Base-by-base conservation (phyloP, 371 early-diverging fungal genomes). In the Blastocladiella emersonii region DNA sequence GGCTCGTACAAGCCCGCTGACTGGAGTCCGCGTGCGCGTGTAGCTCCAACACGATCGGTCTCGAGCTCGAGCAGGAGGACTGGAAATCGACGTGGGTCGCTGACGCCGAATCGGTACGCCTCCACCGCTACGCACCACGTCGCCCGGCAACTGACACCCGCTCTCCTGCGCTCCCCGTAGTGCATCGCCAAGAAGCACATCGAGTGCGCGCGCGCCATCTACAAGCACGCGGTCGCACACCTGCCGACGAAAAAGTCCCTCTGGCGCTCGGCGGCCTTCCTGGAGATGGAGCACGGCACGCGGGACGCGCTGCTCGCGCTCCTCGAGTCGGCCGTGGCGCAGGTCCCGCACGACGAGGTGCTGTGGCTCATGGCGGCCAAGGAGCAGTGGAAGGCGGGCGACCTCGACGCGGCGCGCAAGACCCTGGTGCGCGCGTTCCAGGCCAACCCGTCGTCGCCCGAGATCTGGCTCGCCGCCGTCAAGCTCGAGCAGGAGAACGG, bases 301-400 rank as follows among this genome's bases (percentile, higher is more conserved):
- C 62, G 79, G 0, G 86, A 82, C 49, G 82, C 84, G 15, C 70
- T 93, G 62, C 91, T 90, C 56, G 86, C 85, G 59, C 62, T 95
- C 45, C 70, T 97, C 37, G 80, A 84, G 43, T 87, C 89, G 21
- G 91, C 94, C 3, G 92, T 93, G 56, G 82, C 79, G 57, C 84
- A 86, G 66, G 93, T 92, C 71, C 98, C 96, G 48, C 89, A 91
- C 61, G 89, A 89, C 13, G 95, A 97, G 73, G 81, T 89, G 0
- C 77, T 96, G 49, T 97, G 96, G 96, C 82, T 97, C 34, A 94
- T 96, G 91, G 87, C 85, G 0, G 98, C 98, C 57, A 93, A 95
- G 70, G 92, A 93, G 65, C 88, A 88, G 70, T 95, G 96, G 95
- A 66, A 85, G 32, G 77, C 81, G 56, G 89, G 87, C 10, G 88